phyloP scores from a whole-genome alignment of 108 stramenopile species.

The Schizochytrium sp. region DNA sequence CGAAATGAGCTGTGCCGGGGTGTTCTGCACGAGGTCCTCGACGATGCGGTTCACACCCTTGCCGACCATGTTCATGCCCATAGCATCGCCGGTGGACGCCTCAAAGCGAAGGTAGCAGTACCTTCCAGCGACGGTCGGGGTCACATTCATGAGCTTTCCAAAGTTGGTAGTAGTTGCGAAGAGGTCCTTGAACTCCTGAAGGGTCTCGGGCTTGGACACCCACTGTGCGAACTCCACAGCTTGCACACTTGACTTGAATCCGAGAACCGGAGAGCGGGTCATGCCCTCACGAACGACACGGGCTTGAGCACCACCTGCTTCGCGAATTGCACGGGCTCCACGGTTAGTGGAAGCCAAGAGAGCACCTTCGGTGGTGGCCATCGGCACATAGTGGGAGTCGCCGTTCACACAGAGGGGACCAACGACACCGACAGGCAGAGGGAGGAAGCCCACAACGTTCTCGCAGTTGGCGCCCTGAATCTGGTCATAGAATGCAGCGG shows the following conservation, averaged over 20 bases:
- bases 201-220: constrained; percentile 83
- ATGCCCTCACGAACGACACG: constrained; percentile 92
- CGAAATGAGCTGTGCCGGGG: constrained; percentile 87
- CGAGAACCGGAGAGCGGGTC: constrained; percentile 94
- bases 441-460: constrained; percentile 96
- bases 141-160: constrained; percentile 85
- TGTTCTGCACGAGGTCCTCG: constrained; percentile 82
- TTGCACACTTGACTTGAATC: constrained; percentile 84
- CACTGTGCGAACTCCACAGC: constrained; percentile 89
- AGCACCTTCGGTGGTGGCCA: constrained; percentile 98
- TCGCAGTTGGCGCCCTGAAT: constrained; percentile 97
- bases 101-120: constrained; percentile 93
- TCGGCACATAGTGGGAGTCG: constrained; percentile 89
- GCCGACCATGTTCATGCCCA: constrained; percentile 99
- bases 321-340: constrained; percentile 93
- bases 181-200: constrained; percentile 83
- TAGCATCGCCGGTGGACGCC: constrained; percentile 96
- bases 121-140: constrained; percentile 89
- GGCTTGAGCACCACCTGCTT: constrained; percentile 73
- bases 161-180: constrained; percentile 97
- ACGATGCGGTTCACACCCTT: constrained; percentile 92
- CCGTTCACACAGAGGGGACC: constrained; percentile 92
- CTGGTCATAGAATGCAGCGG: constrained; percentile 77
- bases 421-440: constrained; percentile 93
- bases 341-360: constrained; percentile 94